These are phyloP conservation scores for Quercus parvula DNA, from an alignment of 306 rosid species.

Conservation along the genomic window DNA sequence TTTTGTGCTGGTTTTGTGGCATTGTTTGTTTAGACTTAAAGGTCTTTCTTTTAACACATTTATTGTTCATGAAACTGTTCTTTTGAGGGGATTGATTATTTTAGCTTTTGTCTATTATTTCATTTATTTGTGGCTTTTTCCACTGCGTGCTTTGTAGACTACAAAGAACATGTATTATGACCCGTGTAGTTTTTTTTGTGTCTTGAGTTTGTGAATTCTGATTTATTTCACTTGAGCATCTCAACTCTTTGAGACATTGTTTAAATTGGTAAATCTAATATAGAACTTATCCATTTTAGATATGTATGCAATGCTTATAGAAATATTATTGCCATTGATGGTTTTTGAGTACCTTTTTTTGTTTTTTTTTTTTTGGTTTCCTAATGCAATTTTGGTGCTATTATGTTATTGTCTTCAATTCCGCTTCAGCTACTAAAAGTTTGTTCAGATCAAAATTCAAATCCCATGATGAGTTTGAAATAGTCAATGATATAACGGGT, in stretches of 20 bases:
- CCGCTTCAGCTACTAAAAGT: neutral
- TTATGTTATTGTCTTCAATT: neutral
- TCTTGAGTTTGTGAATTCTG: neutral
- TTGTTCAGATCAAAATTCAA: neutral
- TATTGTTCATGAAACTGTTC: no score
- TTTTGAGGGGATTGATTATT: no score
- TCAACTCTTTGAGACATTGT: neutral
- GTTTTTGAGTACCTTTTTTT: neutral
- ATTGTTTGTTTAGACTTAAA: neutral
- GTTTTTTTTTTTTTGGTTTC: neutral
- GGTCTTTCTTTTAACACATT: neutral
- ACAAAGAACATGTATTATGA: neutral
- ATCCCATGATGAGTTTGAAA: neutral
- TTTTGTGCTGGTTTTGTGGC: neutral
- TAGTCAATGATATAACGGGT: neutral
- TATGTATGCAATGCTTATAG: neutral
- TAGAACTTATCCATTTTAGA: neutral
- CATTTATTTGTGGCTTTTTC: neutral
- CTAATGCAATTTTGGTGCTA: neutral
- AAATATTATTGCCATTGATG: neutral
- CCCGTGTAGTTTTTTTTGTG: neutral
- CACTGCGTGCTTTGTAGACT: neutral
- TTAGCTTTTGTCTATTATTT: no score
- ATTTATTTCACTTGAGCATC: neutral
- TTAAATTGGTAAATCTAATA: neutral